Evolutionary conservation across 2,329 filamentous ascomycete species (phyloP).

Genomic region (Pyricularia pennisetigena): DNA sequence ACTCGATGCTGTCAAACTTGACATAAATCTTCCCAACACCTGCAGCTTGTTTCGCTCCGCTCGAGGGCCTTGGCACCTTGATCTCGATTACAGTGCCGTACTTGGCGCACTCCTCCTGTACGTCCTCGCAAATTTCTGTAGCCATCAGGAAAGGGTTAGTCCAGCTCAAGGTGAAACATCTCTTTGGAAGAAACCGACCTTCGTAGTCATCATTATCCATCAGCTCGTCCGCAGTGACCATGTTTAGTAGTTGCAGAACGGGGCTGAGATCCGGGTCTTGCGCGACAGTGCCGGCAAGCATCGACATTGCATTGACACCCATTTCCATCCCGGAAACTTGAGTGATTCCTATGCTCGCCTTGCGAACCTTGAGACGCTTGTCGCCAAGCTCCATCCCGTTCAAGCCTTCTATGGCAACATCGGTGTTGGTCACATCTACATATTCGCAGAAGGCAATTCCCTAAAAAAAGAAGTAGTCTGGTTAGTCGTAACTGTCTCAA

Average conservation of each 20-base stretch:
- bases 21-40: slow-evolving; percentile 97
- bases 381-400: slow-evolving; percentile 92
- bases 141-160: background rate
- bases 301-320: slow-evolving; percentile 94
- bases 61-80: slow-evolving; percentile 83
- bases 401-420: slow-evolving; percentile 79
- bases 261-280: slow-evolving; percentile 69
- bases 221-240: slow-evolving; percentile 94
- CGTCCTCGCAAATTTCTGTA: slow-evolving; percentile 90
- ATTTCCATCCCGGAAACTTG: slow-evolving; percentile 89
- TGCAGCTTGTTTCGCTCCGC: slow-evolving; percentile 71
- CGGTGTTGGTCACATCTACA: slow-evolving; percentile 63
- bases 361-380: slow-evolving; percentile 71
- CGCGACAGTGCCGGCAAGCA: slow-evolving; percentile 85
- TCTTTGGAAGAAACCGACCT: slow-evolving; percentile 37
- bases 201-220: slow-evolving; percentile 93
- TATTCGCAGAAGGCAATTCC: slow-evolving; percentile 98
- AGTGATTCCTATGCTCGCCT: slow-evolving; percentile 88
- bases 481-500: slow-evolving; percentile 18
- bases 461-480: slow-evolving; percentile 35
- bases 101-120: slow-evolving; percentile 86
- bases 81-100: slow-evolving; percentile 78
- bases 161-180: slow-evolving; percentile 21
- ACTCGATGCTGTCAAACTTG: slow-evolving; percentile 74
- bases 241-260: slow-evolving; percentile 90